A percentile compares a stretch with the other conserved stretches of the same genome.
Evolutionary conservation across 768 basidiomycete species (phyloP).

Genomic region (Russula virescens): DNA sequence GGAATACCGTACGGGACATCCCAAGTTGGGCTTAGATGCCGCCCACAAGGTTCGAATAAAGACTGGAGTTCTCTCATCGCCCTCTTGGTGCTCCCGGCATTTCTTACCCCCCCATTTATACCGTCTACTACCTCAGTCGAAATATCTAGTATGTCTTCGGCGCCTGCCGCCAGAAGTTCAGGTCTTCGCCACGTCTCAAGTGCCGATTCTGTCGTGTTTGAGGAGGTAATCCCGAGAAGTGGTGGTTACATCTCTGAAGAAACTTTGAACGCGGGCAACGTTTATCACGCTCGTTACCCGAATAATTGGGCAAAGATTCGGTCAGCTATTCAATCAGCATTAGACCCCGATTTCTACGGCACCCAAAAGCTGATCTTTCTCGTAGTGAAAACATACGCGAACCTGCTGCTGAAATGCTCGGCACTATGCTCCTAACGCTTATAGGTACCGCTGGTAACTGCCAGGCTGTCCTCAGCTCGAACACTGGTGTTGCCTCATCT

Average conservation of each 20-base stretch:
- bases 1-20: no score
- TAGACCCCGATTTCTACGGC: not conserved
- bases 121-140: no score
- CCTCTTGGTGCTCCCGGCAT: not conserved
- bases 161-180: not conserved
- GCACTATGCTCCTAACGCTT: constrained; percentile 28
- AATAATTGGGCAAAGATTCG: constrained; percentile 26
- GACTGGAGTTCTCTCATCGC: not conserved
- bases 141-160: constrained; percentile 9
- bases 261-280: not conserved
- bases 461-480: constrained; percentile 25
- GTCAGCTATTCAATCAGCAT: constrained; percentile 4
- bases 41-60: not conserved
- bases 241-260: not conserved
- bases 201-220: not conserved
- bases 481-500: constrained; percentile 23
- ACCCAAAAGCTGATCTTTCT: not conserved
- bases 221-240: not conserved
- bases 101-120: not conserved
- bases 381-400: constrained; percentile 22
- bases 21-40: not conserved
- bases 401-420: constrained; percentile 28
- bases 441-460: constrained; percentile 25
- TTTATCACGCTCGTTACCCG: constrained; percentile 18
- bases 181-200: constrained; percentile 6